phyloP scores from a whole-genome alignment of 176 grass and related monocot genomes.

The Oropetium thomaeum region DNA sequence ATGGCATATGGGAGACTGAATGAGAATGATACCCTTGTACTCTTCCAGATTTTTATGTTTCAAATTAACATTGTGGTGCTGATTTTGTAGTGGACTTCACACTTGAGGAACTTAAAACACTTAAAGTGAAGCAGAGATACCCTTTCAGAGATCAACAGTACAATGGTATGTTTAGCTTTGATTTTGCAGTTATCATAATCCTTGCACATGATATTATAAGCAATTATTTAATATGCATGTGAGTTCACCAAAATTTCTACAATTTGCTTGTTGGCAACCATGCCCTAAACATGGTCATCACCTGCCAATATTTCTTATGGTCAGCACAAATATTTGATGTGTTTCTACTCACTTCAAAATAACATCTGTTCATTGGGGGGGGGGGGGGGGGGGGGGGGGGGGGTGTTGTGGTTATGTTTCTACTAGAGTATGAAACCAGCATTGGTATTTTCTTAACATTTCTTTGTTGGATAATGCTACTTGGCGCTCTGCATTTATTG shows the following conservation, averaged over 20 bases:
- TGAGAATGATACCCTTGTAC: conserved; percentile 16
- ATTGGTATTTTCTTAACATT: neutral
- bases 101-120: conserved; percentile 67
- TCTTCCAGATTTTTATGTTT: conserved; percentile 6
- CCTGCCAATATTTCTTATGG: neutral
- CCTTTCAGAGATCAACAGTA: conserved; percentile 74
- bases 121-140: conserved; percentile 71
- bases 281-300: conserved; percentile 1
- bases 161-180: conserved; percentile 42
- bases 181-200: neutral
- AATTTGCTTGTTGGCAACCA: neutral
- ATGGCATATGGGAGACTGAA: conserved; percentile 7
- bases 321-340: neutral
- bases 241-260: neutral
- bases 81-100: conserved; percentile 71
- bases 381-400: no score
- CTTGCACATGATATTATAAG: neutral
- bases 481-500: neutral
- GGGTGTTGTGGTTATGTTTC: conserved; percentile 17
- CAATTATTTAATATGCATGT: neutral
- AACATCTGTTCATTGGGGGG: neutral
- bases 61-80: conserved; percentile 18
- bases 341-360: neutral
- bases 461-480: conserved; percentile 11
- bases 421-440: neutral